A percentile compares a stretch with the other conserved stretches of the same genome.
Conservation (phyloP, 2,329 filamentous ascomycete species). For the Epichloe scottii region DNA sequence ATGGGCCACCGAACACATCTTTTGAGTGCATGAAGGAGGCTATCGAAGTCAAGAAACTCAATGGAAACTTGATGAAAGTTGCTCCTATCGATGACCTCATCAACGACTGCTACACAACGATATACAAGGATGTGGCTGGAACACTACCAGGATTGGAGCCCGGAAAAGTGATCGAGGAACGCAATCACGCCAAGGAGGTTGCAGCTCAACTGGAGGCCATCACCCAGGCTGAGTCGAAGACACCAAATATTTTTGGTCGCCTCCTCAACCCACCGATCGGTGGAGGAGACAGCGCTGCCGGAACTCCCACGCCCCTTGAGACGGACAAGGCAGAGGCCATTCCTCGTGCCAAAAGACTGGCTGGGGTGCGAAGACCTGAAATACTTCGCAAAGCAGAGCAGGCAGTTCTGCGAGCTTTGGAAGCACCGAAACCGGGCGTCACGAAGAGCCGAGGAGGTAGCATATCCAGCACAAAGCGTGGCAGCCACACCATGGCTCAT, state of each 20-base stretch:
- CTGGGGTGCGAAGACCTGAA: slow-evolving; percentile 41
- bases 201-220: slow-evolving; percentile 25
- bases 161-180: slow-evolving; percentile 33
- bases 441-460: slow-evolving; percentile 39
- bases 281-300: slow-evolving; percentile 24
- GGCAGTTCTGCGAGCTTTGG: slow-evolving; percentile 37
- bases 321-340: slow-evolving; percentile 29
- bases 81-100: slow-evolving; percentile 85
- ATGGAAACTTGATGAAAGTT: slow-evolving; percentile 76
- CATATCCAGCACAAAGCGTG: slow-evolving; percentile 36
- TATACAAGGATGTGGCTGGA: slow-evolving; percentile 57
- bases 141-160: slow-evolving; percentile 41
- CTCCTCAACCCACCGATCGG: slow-evolving; percentile 31
- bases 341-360: slow-evolving; percentile 24
- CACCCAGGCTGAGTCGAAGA: slow-evolving; percentile 14
- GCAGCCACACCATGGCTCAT: slow-evolving; percentile 25
- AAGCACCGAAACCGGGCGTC: slow-evolving; percentile 31
- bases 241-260: slow-evolving; percentile 25
- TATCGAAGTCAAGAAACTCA: slow-evolving; percentile 56
- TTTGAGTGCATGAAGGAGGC: slow-evolving; percentile 45
- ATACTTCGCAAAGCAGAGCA: slow-evolving; percentile 50
- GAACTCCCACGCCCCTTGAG: slow-evolving; percentile 23
- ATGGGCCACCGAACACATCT: slow-evolving; percentile 26
- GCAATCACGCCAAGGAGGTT: slow-evolving; percentile 29
- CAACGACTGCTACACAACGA: slow-evolving; percentile 70